Base-by-base conservation (phyloP, 768 basidiomycete genomes). In the Boletales sp. region DNA sequence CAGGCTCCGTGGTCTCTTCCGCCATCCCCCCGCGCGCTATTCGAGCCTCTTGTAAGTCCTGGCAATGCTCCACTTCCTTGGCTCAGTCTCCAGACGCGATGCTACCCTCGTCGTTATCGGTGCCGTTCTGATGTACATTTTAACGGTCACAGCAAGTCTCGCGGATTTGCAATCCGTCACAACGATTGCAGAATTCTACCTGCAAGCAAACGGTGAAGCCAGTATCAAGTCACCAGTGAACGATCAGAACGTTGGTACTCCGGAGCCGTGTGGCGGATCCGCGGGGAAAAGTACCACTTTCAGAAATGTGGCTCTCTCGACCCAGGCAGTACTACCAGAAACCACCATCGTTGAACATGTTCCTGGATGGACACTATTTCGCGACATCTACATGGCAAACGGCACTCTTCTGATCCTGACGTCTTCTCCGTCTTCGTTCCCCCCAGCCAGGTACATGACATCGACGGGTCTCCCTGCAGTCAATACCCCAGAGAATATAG, bases 281-380 rank as follows among this genome's bases (percentile, higher is more conserved):
- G 39, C 4, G 35, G 19, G 8, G 2, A 19, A 44, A 36, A 29
- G 5, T 17, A 36, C 35, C 17, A 32, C 30, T 12, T 24, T 9
- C 40, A 31, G 8, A 15, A 40, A 17, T 8, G 34, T 11, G n/a
- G 35, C 45, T 30, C 19, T 56, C 46, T 54, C 51, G 19, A 49
- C 47, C 7, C 44, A 53, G 14, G 48, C 52, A 31, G 51, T 31
- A 15, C 46, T 86, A 4, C 81, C 81, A 0, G 69, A 74, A 40
- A 87, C 86, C 0, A 70, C 75, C 13, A 60, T 89, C 27, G 65
- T 82, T 12, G 74, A 80, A 19, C 87, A 89, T 48, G 84, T 83
- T 5, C 84, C 84, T 27, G 90, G 91, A 36, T 94, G 91, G 90
- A 92, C 92, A 0, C 69, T 92, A 30, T 90, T 90, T 66, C 77